These are phyloP conservation scores for Gracilaria gracilis DNA, from an alignment of 23 red algal species.

Conservation along the genomic window DNA sequence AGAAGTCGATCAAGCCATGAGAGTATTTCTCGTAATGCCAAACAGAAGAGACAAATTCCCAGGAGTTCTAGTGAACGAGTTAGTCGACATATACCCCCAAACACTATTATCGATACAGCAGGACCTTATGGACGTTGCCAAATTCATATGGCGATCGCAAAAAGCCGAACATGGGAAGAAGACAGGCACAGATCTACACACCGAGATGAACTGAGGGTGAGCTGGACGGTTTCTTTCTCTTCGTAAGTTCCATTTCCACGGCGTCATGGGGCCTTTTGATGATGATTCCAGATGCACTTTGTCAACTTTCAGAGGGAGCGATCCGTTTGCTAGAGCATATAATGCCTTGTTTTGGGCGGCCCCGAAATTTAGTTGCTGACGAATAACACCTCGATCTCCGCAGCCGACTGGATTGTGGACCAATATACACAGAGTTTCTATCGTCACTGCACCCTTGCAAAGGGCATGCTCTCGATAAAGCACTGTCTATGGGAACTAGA, in stretches of 20 bases:
- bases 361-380: not conserved
- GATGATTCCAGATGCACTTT: not conserved
- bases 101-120: not conserved
- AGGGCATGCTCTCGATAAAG: too few species aligned
- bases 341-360: constrained; percentile 25
- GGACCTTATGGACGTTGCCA: not conserved
- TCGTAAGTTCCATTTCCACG: not conserved
- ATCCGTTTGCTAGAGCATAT: constrained; percentile 1
- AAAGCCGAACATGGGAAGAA: constrained; percentile 14
- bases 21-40: not conserved
- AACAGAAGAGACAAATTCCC: not conserved
- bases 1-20: not conserved
- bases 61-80: constrained; percentile 19
- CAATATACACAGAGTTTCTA: too few species aligned
- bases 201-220: constrained; percentile 2
- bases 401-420: too few species aligned
- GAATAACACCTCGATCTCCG: not conserved
- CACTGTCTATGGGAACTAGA: too few species aligned
- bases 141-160: not conserved
- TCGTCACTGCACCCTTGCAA: too few species aligned
- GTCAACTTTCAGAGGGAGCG: too few species aligned
- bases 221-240: constrained; percentile 31
- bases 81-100: not conserved
- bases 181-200: not conserved
- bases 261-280: not conserved